A percentile compares a stretch with the other conserved stretches of the same genome.
phyloP scores from a whole-genome alignment of 2,329 filamentous ascomycete species.

The Ophioceras dolichostomum region DNA sequence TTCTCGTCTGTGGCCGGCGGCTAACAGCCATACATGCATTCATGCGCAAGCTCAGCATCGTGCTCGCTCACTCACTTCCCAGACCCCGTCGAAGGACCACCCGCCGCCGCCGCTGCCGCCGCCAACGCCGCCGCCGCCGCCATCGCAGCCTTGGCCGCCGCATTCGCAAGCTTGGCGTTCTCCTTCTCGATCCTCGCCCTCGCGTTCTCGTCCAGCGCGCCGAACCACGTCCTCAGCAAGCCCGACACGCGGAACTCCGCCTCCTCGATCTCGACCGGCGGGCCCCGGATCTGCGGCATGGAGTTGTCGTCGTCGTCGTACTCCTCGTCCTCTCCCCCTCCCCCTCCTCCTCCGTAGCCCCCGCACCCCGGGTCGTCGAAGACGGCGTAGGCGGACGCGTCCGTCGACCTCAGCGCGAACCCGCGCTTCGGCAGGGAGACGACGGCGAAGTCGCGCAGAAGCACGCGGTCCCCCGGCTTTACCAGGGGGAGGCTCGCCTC shows the following conservation, averaged over 20 bases:
- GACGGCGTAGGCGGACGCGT: constrained; percentile 48
- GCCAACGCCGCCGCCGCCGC: neutral
- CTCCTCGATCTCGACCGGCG: constrained; percentile 42
- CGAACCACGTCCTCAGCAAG: constrained; percentile 36
- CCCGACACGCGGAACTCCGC: constrained; percentile 36
- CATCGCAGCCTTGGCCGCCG: neutral
- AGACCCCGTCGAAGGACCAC: too few relatives aligned
- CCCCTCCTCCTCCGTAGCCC: neutral
- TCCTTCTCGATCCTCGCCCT: constrained; percentile 35
- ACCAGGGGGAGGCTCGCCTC: constrained; percentile 43
- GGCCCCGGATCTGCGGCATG: constrained; percentile 43
- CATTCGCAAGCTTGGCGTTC: constrained; percentile 20
- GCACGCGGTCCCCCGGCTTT: constrained; percentile 41
- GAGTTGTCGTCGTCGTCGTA: neutral
- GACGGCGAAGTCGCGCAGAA: constrained; percentile 44
- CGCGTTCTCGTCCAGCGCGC: constrained; percentile 30
- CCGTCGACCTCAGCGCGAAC: constrained; percentile 42
- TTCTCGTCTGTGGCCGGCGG: too few relatives aligned
- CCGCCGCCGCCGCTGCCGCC: neutral
- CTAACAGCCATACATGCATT: too few relatives aligned
- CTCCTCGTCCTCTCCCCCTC: neutral
- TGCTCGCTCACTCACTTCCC: too few relatives aligned
- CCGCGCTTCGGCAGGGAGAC: constrained; percentile 39
- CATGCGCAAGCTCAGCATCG: too few relatives aligned
- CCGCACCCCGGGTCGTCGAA: constrained; percentile 28